Evolutionary conservation across 371 early-diverging fungal genomes (phyloP), one percentile per base, ranked within the genome.

Genomic region (Rhizomucor miehei): DNA sequence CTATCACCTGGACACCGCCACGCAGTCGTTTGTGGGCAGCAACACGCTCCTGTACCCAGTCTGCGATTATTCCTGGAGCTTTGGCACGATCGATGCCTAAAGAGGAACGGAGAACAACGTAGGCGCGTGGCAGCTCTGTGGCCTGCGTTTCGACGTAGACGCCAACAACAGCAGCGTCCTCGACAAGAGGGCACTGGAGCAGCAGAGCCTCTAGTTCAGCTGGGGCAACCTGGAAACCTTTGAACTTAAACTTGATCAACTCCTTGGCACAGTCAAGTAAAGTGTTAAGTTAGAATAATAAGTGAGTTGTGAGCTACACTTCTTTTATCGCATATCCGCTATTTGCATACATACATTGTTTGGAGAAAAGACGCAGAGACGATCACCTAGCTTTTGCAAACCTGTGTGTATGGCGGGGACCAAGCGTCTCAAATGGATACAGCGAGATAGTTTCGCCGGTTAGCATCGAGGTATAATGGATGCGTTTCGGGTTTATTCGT

Each of bases 81-180:
- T 43, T 25, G 14, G 8, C 36, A 1, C 6, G 8, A 37, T 49
- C 37, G 1, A 14, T 11, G 13, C 17, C 21, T 35, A 38, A 3
- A 49, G 14, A 19, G 12, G 16, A 23, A 35, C 71, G 77, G 12
- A 86, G 72, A 2, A 89, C 90, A 44, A 93, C 65, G 56, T 73
- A 93, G 0, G 91, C 96, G 16, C 78, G 63, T 16, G 94, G 96
- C 14, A 90, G 61, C 58, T 93, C 94, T 0, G 92, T 92, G 1
- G 81, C 85, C 37, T 77, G 73, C 36, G 64, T 61, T 34, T 77
- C 74, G n/a, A n/a, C 84, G 48, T 81, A 81, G 2, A 76, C 65
- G 25, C 87, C 86, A 53, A 89, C 71, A 2, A 90, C 91, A 25
- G 88, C 89, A 3, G 82, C 80, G 59, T 95, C 93, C 4, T 72